These are phyloP conservation scores for Globisporangium camurandrum DNA, from an alignment of 352 stramenopile genomes.

Conservation along the genomic window DNA sequence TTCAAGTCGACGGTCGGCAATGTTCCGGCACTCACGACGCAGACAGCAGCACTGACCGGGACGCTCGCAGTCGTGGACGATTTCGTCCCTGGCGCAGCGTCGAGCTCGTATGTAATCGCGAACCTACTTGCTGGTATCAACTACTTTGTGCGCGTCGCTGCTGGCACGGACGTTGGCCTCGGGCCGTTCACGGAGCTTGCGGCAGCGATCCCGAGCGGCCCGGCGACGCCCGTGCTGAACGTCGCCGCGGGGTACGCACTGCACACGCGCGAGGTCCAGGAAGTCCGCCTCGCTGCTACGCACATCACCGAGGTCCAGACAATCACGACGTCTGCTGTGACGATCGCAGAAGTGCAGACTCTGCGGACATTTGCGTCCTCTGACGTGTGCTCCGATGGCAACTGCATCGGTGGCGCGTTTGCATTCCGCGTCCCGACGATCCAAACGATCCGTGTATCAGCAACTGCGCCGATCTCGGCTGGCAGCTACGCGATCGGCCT, in stretches of 20 bases:
- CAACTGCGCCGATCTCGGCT: slow-evolving; percentile 33
- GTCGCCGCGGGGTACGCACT: slow-evolving; percentile 52
- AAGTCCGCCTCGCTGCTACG: slow-evolving; percentile 53
- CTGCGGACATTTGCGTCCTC: slow-evolving; percentile 40
- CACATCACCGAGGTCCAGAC: slow-evolving; percentile 65
- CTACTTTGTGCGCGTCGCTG: slow-evolving; percentile 60
- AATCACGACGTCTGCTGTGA: slow-evolving; percentile 51
- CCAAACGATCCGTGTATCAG: slow-evolving; percentile 59
- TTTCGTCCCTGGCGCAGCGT: slow-evolving; percentile 27
- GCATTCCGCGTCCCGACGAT: slow-evolving; percentile 68
- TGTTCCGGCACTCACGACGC: slow-evolving; percentile 29
- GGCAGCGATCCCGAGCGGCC: slow-evolving; percentile 40
- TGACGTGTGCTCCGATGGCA: slow-evolving; percentile 31
- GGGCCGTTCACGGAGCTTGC: slow-evolving; percentile 30
- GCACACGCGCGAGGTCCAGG: slow-evolving; percentile 52
- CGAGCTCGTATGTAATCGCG: slow-evolving; percentile 32
- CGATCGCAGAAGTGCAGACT: slow-evolving; percentile 69
- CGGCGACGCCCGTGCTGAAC: slow-evolving; percentile 37
- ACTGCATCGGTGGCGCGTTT: slow-evolving; percentile 43
- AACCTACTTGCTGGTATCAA: slow-evolving; percentile 53
- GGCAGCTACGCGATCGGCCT: slow-evolving; percentile 50
- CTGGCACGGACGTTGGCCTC: slow-evolving; percentile 44
- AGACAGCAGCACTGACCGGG: slow-evolving; percentile 16
- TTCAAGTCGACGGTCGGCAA: slow-evolving; percentile 77
- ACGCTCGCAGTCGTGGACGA: slow-evolving; percentile 32